Evolutionary conservation across 345 rosid species (phyloP).

Genomic region (Corymbia maculata): DNA sequence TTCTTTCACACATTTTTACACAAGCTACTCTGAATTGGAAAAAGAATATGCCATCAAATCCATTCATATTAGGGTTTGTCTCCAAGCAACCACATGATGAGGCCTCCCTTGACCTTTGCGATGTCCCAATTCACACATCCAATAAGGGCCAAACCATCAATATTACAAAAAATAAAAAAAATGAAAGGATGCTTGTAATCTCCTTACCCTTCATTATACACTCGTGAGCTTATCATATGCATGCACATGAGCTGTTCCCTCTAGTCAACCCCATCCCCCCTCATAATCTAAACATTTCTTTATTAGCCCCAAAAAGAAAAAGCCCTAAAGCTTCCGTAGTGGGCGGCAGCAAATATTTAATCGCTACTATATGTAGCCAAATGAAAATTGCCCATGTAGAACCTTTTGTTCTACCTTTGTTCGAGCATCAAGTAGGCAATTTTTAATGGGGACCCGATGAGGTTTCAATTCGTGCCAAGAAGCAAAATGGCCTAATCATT

Average conservation of each 20-base stretch:
- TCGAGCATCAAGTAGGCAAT: background rate
- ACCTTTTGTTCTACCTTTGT: background rate
- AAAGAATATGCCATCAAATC: background rate
- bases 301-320: background rate
- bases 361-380: background rate
- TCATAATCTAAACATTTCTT: background rate
- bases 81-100: conserved; percentile 15
- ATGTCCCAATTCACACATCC: conserved; percentile 26
- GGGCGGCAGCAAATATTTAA: background rate
- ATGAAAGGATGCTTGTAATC: background rate
- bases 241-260: conserved; percentile 44
- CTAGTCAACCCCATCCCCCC: conserved; percentile 22
- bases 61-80: conserved; percentile 12
- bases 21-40: background rate
- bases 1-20: background rate
- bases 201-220: conserved; percentile 15
- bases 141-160: conserved; percentile 2
- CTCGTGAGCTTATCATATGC: conserved; percentile 42
- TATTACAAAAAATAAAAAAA: background rate
- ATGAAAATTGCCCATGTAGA: background rate
- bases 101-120: conserved; percentile 31
- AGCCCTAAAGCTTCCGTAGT: background rate
- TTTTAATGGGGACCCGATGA: background rate
- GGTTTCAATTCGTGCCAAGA: background rate
- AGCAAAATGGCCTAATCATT: background rate